Evolutionary conservation across 2,329 filamentous ascomycete species (phyloP).

Genomic region (Canariomyces notabilis): DNA sequence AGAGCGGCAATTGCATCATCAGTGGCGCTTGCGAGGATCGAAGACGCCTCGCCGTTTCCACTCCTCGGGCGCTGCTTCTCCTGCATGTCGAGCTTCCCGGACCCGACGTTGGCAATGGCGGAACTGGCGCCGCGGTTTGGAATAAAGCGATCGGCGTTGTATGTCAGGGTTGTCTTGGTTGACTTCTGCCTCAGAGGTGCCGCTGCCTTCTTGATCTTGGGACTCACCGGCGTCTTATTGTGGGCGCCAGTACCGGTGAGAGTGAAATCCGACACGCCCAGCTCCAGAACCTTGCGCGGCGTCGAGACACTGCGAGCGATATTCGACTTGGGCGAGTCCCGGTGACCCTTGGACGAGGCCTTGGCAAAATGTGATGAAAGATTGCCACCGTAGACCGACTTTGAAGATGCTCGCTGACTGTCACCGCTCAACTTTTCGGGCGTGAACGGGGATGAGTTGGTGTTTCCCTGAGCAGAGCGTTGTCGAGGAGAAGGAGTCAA

Average conservation of each 20-base stretch:
- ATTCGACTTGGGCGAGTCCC: slow-evolving; percentile 94
- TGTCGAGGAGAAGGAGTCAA: slow-evolving; percentile 83
- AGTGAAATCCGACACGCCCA: slow-evolving; percentile 88
- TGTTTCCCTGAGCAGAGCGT: slow-evolving; percentile 47
- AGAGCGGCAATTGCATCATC: slow-evolving; percentile 77
- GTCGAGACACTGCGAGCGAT: slow-evolving; percentile 72
- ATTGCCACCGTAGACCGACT: slow-evolving; percentile 77
- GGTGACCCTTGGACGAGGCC: slow-evolving; percentile 61
- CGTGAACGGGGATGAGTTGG: slow-evolving; percentile 70
- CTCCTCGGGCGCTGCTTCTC: slow-evolving; percentile 71
- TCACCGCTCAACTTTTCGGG: slow-evolving; percentile 58
- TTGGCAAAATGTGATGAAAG: slow-evolving; percentile 74
- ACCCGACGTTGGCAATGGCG: slow-evolving; percentile 73
- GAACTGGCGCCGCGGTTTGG: slow-evolving; percentile 90
- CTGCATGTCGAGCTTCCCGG: slow-evolving; percentile 70
- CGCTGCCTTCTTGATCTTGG: slow-evolving; percentile 55
- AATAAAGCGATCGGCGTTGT: slow-evolving; percentile 88
- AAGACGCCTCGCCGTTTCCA: slow-evolving; percentile 64
- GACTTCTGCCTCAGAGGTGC: slow-evolving; percentile 47
- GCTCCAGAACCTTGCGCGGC: slow-evolving; percentile 76
- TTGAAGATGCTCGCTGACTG: slow-evolving; percentile 45
- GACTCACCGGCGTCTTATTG: slow-evolving; percentile 50
- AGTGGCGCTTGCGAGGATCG: slow-evolving; percentile 70
- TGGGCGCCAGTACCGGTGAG: slow-evolving; percentile 73
- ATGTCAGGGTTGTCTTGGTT: slow-evolving; percentile 72